Evolutionary conservation across 106 monocot species (phyloP).

Genomic region (Dendrobium huoshanense): DNA sequence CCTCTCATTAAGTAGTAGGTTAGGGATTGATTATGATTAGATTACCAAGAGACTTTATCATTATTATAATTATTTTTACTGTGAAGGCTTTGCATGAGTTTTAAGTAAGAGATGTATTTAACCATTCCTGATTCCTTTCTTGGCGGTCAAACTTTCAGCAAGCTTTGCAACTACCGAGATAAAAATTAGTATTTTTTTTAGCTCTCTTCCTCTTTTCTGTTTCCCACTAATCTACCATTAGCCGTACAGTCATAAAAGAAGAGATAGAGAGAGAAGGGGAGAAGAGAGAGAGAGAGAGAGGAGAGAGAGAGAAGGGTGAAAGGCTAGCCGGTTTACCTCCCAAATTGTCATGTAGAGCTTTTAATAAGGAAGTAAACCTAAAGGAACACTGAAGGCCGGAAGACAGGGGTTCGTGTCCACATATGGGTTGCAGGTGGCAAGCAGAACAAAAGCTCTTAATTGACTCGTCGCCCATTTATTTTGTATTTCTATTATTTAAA

Average conservation of each 20-base stretch:
- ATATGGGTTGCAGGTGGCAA: constrained; percentile 41
- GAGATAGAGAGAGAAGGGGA: not conserved
- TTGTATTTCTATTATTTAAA: not conserved
- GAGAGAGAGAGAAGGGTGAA: not conserved
- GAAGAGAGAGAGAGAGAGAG: not conserved
- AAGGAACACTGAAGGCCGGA: constrained; percentile 20
- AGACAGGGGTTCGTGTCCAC: constrained; percentile 85
- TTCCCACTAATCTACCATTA: not conserved
- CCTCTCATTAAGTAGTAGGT: not conserved
- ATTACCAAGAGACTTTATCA: constrained; percentile 36
- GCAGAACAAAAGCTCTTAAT: too few relatives aligned
- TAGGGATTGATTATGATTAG: constrained; percentile 43
- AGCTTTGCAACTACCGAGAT: constrained; percentile 39
- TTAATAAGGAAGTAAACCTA: too few relatives aligned
- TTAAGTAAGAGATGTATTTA: constrained; percentile 40
- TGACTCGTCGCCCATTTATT: not conserved
- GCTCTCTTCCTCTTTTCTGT: constrained; percentile 1
- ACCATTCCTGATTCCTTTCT: constrained; percentile 43
- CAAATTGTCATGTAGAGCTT: too few relatives aligned
- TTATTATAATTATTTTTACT: not conserved
- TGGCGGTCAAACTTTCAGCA: constrained; percentile 74
- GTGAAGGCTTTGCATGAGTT: too few relatives aligned
- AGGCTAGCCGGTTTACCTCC: too few relatives aligned
- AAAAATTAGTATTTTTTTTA: constrained; percentile 6
- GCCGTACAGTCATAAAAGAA: not conserved